These are phyloP conservation scores for Cystobasidium ongulense DNA, from an alignment of 768 basidiomycete genomes.

Conservation along the genomic window DNA sequence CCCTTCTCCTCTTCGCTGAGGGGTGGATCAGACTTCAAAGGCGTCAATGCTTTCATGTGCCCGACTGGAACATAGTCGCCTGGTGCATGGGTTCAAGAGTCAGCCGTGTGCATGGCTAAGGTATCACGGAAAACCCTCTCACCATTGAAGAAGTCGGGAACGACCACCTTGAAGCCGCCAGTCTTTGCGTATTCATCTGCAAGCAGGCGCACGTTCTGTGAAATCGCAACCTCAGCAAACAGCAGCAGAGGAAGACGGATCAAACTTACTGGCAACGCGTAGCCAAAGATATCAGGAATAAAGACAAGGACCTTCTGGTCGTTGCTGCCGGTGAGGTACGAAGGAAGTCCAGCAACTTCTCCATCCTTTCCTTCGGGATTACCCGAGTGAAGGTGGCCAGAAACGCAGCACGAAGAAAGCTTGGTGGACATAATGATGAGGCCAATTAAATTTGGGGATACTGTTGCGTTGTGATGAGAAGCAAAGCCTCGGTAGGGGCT, in stretches of 20 bases:
- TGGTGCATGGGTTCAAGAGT: not conserved
- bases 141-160: constrained; percentile 15
- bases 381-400: constrained; percentile 20
- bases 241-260: not conserved
- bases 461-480: not conserved
- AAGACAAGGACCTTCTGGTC: not conserved
- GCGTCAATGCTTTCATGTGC: not conserved
- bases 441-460: not conserved
- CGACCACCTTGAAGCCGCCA: not conserved
- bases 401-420: constrained; percentile 5
- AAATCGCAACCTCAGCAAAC: too few relatives aligned
- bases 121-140: not conserved
- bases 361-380: constrained; percentile 8
- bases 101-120: not conserved
- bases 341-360: not conserved
- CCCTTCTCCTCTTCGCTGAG: not conserved
- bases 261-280: not conserved
- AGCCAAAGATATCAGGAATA: constrained; percentile 25
- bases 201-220: constrained; percentile 23
- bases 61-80: not conserved
- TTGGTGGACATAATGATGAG: constrained; percentile 10
- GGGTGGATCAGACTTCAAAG: not conserved
- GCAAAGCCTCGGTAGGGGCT: not conserved
- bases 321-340: constrained; percentile 7
- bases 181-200: constrained; percentile 21